phyloP scores from a whole-genome alignment of 179 eudicot genomes.

The Silene coronaria region DNA sequence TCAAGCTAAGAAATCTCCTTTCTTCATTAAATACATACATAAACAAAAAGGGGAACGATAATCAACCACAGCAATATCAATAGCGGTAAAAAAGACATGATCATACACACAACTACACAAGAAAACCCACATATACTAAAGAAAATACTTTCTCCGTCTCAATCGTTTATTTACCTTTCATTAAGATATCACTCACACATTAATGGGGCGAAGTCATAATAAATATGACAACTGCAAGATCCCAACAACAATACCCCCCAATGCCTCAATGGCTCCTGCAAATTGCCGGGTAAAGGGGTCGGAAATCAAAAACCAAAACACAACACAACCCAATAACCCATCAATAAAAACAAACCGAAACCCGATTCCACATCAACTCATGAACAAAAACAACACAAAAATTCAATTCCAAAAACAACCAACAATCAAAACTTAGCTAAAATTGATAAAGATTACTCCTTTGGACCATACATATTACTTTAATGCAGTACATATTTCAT shows the following conservation, averaged over 20 bases:
- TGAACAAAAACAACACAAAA: constrained; percentile 5
- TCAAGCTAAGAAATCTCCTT: neutral
- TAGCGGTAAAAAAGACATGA: neutral
- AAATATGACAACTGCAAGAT: neutral
- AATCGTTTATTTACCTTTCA: too few species aligned
- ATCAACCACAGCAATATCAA: neutral
- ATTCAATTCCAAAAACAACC: neutral
- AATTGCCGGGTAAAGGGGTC: too few species aligned
- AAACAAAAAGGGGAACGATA: neutral
- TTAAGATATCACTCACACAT: too few species aligned
- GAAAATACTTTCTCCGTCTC: neutral
- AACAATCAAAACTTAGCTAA: neutral
- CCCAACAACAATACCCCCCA: neutral
- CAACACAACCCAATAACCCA: constrained; percentile 13
- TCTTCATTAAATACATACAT: neutral
- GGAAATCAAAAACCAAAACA: too few species aligned
- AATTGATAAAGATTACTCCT: constrained; percentile 30
- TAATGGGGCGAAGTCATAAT: too few species aligned
- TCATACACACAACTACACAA: too few species aligned
- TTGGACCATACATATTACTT: constrained; percentile 26
- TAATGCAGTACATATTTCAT: too few species aligned
- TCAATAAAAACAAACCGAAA: constrained; percentile 15
- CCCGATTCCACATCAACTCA: constrained; percentile 2
- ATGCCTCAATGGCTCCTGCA: too few species aligned
- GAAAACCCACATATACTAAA: neutral